Conservation (phyloP, 108 stramenopile genomes). For the Nannochloropsis granulata region DNA sequence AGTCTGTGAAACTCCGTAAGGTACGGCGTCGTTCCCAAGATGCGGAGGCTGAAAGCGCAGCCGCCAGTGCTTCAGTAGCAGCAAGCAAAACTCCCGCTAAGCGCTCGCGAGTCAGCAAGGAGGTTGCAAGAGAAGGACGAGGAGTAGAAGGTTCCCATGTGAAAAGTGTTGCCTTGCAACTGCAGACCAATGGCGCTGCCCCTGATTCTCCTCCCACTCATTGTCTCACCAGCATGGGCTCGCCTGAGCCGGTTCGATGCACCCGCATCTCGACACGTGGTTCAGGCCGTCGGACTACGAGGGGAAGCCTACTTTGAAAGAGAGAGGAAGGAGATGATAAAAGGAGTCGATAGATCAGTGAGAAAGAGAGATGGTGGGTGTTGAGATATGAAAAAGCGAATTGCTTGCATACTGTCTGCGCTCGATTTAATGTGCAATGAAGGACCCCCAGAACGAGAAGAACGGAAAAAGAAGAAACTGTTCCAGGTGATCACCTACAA, state of each 20-base stretch:
- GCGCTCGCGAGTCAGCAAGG: background rate
- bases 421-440: too few species aligned
- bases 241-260: background rate
- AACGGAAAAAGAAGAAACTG: too few species aligned
- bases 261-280: background rate
- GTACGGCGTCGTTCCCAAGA: background rate
- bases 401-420: too few species aligned
- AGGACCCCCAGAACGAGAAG: too few species aligned
- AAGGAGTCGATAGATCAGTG: too few species aligned
- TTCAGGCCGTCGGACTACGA: background rate
- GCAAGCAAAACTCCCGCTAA: background rate
- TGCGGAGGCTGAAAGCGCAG: background rate
- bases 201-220: background rate
- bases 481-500: too few species aligned
- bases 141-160: too few species aligned
- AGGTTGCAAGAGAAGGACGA: background rate
- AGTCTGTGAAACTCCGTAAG: background rate
- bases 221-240: background rate
- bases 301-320: background rate
- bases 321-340: background rate
- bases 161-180: background rate
- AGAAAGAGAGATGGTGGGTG: too few species aligned
- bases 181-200: background rate
- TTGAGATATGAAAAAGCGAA: too few species aligned
- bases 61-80: background rate